Evolutionary conservation across 2,329 filamentous ascomycete genomes (phyloP).

Genomic region (Geosmithia flava): DNA sequence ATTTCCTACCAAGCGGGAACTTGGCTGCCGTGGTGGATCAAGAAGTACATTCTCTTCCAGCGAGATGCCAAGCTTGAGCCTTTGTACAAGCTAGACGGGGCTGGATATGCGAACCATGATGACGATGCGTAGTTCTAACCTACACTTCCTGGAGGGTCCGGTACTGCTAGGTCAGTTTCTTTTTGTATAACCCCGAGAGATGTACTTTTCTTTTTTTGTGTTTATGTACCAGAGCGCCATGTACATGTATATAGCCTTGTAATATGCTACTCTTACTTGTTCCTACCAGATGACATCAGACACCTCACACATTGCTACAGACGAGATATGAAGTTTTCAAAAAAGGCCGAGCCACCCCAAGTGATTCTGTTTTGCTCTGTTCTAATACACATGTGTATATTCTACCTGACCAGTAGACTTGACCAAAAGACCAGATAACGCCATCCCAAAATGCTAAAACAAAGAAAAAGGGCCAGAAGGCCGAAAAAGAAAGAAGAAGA

Average conservation of each 20-base stretch:
- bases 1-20: conserved; percentile 18
- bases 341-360: background rate
- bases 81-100: background rate
- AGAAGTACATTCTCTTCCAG: conserved; percentile 11
- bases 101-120: background rate
- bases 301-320: too few relatives aligned
- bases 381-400: background rate
- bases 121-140: background rate
- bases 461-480: background rate
- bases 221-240: background rate
- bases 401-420: background rate
- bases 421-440: background rate
- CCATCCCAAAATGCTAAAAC: background rate
- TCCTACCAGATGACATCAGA: too few relatives aligned
- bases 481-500: too few relatives aligned
- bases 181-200: background rate
- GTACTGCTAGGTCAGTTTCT: background rate
- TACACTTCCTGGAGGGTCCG: too few relatives aligned
- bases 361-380: background rate
- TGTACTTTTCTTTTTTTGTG: background rate
- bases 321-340: too few relatives aligned
- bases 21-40: conserved; percentile 19
- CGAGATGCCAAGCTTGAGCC: background rate
- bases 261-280: background rate
- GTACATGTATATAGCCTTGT: background rate